phyloP scores from a whole-genome alignment of 208 protist species.

The Tritrichomonas foetus region DNA sequence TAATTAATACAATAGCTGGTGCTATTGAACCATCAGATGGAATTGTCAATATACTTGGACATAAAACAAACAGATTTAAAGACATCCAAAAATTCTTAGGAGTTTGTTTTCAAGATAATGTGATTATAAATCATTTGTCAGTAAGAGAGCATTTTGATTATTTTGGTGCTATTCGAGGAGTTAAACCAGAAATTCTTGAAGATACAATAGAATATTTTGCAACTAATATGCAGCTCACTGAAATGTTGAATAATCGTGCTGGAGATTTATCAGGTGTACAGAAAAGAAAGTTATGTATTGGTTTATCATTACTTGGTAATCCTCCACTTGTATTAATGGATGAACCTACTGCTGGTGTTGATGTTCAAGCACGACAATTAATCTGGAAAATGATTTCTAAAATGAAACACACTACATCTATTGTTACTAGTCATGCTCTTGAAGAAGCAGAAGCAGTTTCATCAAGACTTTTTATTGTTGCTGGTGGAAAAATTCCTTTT shows the following conservation, averaged over 20 bases:
- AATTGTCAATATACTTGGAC: not conserved
- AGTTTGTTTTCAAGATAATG: not conserved
- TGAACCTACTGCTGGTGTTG: slow-evolving; percentile 20
- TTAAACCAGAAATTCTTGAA: not conserved
- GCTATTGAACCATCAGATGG: not conserved
- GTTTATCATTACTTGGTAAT: not conserved
- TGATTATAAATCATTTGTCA: not conserved
- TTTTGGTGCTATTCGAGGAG: not conserved
- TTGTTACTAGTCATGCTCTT: not conserved
- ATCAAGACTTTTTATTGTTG: too few relatives aligned
- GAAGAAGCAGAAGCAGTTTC: slow-evolving; percentile 38
- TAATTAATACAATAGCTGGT: not conserved
- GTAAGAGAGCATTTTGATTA: not conserved
- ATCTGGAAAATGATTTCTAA: not conserved
- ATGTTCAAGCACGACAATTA: not conserved
- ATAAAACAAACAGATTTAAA: not conserved
- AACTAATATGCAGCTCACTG: not conserved
- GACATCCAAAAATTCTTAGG: not conserved
- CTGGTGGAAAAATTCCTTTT: too few relatives aligned
- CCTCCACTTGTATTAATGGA: not conserved
- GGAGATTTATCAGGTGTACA: not conserved
- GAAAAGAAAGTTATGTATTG: slow-evolving; percentile 31
- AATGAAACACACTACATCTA: not conserved
- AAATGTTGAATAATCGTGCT: not conserved
- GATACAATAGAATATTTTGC: not conserved